phyloP scores from a whole-genome alignment of 345 rosid genomes.

The Citrus trifoliata region DNA sequence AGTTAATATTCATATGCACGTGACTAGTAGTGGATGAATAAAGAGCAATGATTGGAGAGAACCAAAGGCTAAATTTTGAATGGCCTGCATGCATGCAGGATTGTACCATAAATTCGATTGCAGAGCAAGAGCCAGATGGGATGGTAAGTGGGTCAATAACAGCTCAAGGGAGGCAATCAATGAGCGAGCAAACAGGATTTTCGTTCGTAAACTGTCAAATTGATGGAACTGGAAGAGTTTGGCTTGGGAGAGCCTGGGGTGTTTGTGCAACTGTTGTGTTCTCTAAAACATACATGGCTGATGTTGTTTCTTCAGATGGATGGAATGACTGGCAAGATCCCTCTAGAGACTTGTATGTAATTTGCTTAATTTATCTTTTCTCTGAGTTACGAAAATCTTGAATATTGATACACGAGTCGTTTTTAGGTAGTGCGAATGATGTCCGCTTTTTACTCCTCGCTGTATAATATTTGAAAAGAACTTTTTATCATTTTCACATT shows the following conservation, averaged over 20 bases:
- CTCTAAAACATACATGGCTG: conserved; percentile 60
- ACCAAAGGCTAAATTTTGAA: no score
- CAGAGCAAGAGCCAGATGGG: conserved; percentile 23
- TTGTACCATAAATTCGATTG: conserved; percentile 47
- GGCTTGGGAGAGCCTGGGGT: conserved; percentile 87
- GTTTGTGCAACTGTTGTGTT: conserved; percentile 63
- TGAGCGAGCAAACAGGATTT: conserved; percentile 54
- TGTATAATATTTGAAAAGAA: no score
- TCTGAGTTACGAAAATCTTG: no score
- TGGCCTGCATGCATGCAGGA: conserved; percentile 20
- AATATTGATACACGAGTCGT: no score
- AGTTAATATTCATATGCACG: no score
- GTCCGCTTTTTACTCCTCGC: no score
- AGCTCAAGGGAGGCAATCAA: conserved; percentile 53
- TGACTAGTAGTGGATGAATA: no score
- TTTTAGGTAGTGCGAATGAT: no score
- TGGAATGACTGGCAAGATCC: conserved; percentile 77
- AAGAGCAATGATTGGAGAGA: no score
- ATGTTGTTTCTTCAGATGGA: conserved; percentile 49
- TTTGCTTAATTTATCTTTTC: no score
- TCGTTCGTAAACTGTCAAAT: conserved; percentile 62
- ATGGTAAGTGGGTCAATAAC: conserved; percentile 48
- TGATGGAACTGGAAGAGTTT: conserved; percentile 56
- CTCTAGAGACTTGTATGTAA: conserved; percentile 49
- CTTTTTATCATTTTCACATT: no score